Evolutionary conservation across 2,329 filamentous ascomycete genomes (phyloP), one percentile per base, ranked within the genome.

Genomic region (Botrytis deweyae): DNA sequence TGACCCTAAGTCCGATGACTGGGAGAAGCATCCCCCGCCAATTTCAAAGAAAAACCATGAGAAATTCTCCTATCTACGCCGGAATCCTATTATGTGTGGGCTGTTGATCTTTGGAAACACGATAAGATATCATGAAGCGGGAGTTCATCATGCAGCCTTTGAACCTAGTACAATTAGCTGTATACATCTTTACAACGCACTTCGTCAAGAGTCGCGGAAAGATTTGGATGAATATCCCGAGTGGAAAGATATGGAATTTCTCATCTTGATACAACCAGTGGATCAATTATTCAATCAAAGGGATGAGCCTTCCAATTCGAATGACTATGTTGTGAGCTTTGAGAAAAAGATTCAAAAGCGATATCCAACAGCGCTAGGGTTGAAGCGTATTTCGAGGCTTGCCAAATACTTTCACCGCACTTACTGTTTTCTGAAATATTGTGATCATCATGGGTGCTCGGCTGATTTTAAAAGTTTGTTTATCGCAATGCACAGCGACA

Each of bases 221-320:
- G 49, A 66, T 5, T 74, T 25, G 25, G n/a, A 55, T 55, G 52
- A 29, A 55, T 55, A 71, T n/a, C 67, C 70, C 1, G 25, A 69
- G 22, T 78, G 75, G 76, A 29, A 46, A 25, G 76, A 78, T 55
- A 75, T 78, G 65, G 75, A 78, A 42, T 71, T 72, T n/a, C 42
- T 77, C 6, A 72, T 77, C 40, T 22, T 74, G 25, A 77, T 77
- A n/a, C 74, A 78, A 38, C 59, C 61, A 25, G 49, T 61, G 18
- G 55, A 73, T 3, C 52, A 6, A 18, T 29, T 55, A 55, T 55
- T 55, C 52, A 18, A 2, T 29, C 52, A 3, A 55, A 7, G 52
- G 2, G 25, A 55, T 55, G 4, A 8, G 2, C 52, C 52, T 29
- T 29, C n/a, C 6, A 18, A 16, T 29, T 8, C 10, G 14, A 16